A percentile compares a stretch with the other conserved stretches of the same genome.
These are phyloP conservation scores for Mycena latifolia DNA, from an alignment of 768 basidiomycete genomes.

Conservation along the genomic window DNA sequence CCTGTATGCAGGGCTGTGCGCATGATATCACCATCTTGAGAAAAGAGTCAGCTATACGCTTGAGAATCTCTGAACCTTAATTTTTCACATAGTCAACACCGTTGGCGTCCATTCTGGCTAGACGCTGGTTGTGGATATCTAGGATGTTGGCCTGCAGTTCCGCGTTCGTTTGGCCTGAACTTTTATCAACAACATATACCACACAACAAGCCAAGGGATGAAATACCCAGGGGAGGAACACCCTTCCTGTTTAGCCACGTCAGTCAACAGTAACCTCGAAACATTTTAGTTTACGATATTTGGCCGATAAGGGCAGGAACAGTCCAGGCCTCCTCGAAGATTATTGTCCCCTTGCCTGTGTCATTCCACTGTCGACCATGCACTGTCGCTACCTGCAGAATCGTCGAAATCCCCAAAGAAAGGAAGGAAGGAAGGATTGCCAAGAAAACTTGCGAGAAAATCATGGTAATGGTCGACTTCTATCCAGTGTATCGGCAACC, in stretches of 20 bases:
- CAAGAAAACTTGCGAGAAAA: not conserved
- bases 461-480: conserved; percentile 1
- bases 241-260: conserved; percentile 20
- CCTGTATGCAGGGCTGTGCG: conserved; percentile 52
- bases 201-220: too few species aligned
- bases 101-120: conserved; percentile 51
- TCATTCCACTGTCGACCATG: conserved; percentile 44
- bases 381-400: conserved; percentile 1
- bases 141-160: conserved; percentile 49
- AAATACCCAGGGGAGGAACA: conserved; percentile 19
- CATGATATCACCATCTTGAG: conserved; percentile 55
- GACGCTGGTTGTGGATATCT: conserved; percentile 54
- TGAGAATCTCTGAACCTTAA: not conserved
- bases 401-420: not conserved
- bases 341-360: conserved; percentile 52
- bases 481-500: not conserved
- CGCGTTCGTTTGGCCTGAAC: conserved; percentile 44
- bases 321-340: conserved; percentile 56
- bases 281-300: conserved; percentile 34
- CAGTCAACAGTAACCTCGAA: not conserved
- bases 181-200: not conserved
- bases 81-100: conserved; percentile 51
- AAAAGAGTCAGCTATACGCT: not conserved
- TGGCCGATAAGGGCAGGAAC: conserved; percentile 42
- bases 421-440: too few species aligned